phyloP scores from a whole-genome alignment of 257 asterid genomes.

The Gentiana macrophylla region DNA sequence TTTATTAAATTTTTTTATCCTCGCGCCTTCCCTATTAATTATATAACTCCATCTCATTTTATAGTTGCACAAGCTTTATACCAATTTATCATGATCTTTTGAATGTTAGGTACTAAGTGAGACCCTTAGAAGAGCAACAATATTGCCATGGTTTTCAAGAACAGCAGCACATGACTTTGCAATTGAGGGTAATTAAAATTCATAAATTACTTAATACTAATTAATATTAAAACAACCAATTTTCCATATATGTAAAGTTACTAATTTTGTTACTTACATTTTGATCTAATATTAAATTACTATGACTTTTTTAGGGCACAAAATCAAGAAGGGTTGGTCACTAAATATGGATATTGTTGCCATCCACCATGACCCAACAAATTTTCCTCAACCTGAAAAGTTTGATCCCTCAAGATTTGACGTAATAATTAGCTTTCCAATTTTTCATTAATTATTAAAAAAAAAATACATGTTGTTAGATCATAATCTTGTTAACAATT shows the following conservation, averaged over 20 bases:
- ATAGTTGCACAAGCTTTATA: too few relatives aligned
- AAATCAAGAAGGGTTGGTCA: slow-evolving; percentile 71
- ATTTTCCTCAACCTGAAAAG: slow-evolving; percentile 52
- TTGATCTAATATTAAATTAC: too few relatives aligned
- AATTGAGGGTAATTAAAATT: slow-evolving; percentile 45
- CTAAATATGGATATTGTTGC: slow-evolving; percentile 78
- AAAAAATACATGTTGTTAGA: too few relatives aligned
- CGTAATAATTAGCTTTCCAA: slow-evolving; percentile 24
- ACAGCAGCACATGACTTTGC: slow-evolving; percentile 82
- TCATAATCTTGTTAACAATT: too few relatives aligned
- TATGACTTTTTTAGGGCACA: slow-evolving; percentile 26
- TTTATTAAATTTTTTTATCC: too few relatives aligned
- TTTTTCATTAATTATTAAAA: not conserved
- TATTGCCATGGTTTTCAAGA: slow-evolving; percentile 79
- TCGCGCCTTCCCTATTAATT: too few relatives aligned
- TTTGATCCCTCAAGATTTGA: slow-evolving; percentile 74
- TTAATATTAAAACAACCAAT: too few relatives aligned
- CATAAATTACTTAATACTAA: too few relatives aligned
- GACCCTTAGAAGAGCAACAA: slow-evolving; percentile 77
- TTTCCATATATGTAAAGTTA: too few relatives aligned
- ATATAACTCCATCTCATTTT: too few relatives aligned
- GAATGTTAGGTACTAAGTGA: slow-evolving; percentile 53
- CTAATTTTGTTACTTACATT: too few relatives aligned
- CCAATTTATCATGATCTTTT: not conserved
- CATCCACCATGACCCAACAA: slow-evolving; percentile 63